Percentiles rank a stretch among this genome's conserved stretches.
These are phyloP conservation scores for Trichoderma asperellum DNA, from an alignment of 2,329 filamentous ascomycete genomes.

Conservation along the genomic window DNA sequence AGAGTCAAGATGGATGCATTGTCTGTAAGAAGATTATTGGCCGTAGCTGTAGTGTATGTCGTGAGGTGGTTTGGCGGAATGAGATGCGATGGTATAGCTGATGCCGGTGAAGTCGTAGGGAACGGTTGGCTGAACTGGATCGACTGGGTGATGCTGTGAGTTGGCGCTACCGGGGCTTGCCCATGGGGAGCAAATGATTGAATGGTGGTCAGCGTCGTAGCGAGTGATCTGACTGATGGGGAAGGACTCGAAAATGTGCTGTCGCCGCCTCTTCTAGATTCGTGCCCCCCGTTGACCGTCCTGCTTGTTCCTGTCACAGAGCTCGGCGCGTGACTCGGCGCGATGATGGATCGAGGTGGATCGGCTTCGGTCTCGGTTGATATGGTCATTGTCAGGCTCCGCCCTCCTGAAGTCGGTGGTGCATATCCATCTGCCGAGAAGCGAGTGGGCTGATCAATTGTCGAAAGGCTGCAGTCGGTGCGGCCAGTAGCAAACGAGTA, in stretches of 20 bases:
- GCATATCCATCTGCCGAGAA: constrained; percentile 62
- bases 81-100: constrained; percentile 73
- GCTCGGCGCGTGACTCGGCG: constrained; percentile 71
- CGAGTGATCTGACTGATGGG: constrained; percentile 77
- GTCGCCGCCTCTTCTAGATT: constrained; percentile 70
- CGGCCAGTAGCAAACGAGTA: constrained; percentile 60
- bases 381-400: constrained; percentile 72
- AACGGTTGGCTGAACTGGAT: constrained; percentile 70
- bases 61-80: constrained; percentile 63
- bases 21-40: constrained; percentile 80
- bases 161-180: constrained; percentile 41
- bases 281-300: constrained; percentile 68
- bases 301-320: constrained; percentile 73
- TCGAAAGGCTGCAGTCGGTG: constrained; percentile 57
- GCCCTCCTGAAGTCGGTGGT: constrained; percentile 65
- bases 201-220: constrained; percentile 83
- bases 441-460: constrained; percentile 62
- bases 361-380: constrained; percentile 88
- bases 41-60: constrained; percentile 77
- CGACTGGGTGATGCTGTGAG: constrained; percentile 50
- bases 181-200: constrained; percentile 59
- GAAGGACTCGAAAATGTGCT: constrained; percentile 83
- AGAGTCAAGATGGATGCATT: constrained; percentile 85
- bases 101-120: constrained; percentile 65
- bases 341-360: constrained; percentile 71